These are phyloP conservation scores for Arxiozyma slooffiae DNA, from an alignment of 1,139 yeast species.

Conservation along the genomic window DNA sequence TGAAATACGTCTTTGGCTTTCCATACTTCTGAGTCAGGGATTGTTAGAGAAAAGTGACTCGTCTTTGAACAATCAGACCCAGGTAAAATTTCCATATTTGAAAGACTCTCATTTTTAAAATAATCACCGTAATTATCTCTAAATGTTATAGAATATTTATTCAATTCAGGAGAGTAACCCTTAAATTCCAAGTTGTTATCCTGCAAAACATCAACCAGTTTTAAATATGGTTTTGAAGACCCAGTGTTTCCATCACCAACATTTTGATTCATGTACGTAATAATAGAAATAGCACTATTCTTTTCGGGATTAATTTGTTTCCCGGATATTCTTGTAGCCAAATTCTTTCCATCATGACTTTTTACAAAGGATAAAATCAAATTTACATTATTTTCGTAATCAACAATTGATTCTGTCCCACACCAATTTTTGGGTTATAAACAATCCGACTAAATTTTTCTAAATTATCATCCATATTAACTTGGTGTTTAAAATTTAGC, in stretches of 20 bases:
- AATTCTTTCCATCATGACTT: constrained; percentile 52
- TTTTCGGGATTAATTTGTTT: constrained; percentile 45
- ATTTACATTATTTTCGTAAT: constrained; percentile 51
- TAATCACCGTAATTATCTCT: constrained; percentile 41
- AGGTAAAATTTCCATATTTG: constrained; percentile 23
- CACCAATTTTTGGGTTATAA: constrained; percentile 80
- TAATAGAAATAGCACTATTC: constrained; percentile 48
- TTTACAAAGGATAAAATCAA: constrained; percentile 70
- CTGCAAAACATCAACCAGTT: constrained; percentile 25
- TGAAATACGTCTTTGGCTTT: constrained; percentile 66
- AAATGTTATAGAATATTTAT: constrained; percentile 44
- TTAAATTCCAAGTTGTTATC: constrained; percentile 35
- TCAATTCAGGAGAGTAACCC: constrained; percentile 50
- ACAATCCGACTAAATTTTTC: constrained; percentile 74
- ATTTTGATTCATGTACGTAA: constrained; percentile 51
- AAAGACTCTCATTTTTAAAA: constrained; percentile 30
- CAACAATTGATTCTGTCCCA: constrained; percentile 72
- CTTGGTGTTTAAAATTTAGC: constrained; percentile 60
- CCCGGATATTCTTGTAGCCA: constrained; percentile 69
- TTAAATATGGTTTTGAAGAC: constrained; percentile 33
- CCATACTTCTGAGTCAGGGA: constrained; percentile 74
- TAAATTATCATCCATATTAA: constrained; percentile 67
- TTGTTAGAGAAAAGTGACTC: constrained; percentile 57
- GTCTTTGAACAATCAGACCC: constrained; percentile 45
- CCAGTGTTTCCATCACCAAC: constrained; percentile 49